Conservation (phyloP, 257 asterid species). For the Lycium ferocissimum region DNA sequence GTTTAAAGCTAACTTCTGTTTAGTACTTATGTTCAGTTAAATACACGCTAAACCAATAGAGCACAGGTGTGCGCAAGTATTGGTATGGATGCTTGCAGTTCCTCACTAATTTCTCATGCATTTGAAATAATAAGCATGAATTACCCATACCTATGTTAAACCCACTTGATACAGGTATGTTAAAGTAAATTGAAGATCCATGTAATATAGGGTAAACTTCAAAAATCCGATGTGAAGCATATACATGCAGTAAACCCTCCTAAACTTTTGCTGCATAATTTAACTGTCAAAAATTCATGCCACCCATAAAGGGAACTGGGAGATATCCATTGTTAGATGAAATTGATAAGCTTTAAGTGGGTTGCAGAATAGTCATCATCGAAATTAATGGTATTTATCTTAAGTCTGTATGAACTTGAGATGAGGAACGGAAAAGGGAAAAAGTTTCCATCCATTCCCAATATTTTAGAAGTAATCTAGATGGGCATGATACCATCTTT, state of each 20-base stretch:
- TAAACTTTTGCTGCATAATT: not conserved
- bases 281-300: not conserved
- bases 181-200: not conserved
- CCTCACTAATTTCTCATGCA: not conserved
- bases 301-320: not conserved
- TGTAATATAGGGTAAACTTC: not conserved
- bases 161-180: not conserved
- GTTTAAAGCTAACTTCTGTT: too few species aligned
- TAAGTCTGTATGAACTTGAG: not conserved
- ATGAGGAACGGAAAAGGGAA: not conserved
- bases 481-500: not conserved
- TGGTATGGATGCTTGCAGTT: not conserved
- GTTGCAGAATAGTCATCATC: not conserved
- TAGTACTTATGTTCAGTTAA: not conserved
- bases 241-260: not conserved
- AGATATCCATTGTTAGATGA: not conserved
- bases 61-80: not conserved
- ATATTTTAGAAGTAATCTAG: not conserved
- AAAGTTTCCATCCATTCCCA: not conserved
- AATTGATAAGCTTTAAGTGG: not conserved
- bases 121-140: not conserved
- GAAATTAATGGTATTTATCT: not conserved
- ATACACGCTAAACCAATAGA: not conserved
- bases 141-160: slow-evolving; percentile 5
- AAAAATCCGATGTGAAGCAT: not conserved